A percentile compares a stretch with the other conserved stretches of the same genome.
Evolutionary conservation across 2,329 filamentous ascomycete species (phyloP).

Genomic region (Cadophora luteo-olivacea): DNA sequence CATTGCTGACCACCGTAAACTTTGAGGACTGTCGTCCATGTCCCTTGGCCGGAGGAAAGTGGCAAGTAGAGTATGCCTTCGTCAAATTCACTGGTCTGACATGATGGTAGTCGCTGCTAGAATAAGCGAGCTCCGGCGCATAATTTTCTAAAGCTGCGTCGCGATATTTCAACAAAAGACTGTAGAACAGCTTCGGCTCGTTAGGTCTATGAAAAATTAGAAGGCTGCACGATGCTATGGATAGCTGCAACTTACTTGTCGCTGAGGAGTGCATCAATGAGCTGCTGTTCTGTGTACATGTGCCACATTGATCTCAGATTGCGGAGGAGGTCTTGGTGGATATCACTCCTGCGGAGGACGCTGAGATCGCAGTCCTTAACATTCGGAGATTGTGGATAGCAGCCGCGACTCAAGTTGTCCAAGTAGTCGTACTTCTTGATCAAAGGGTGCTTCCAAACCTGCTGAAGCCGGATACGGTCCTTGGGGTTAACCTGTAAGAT

Average conservation of each 20-base stretch:
- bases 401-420: conserved; percentile 56
- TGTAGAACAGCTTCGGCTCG: conserved; percentile 94
- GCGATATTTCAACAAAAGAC: conserved; percentile 80
- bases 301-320: conserved; percentile 94
- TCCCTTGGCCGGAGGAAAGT: conserved; percentile 59
- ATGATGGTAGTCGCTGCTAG: conserved; percentile 90
- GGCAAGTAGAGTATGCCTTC: conserved; percentile 66
- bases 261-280: conserved; percentile 72
- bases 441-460: conserved; percentile 89
- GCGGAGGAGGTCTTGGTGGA: conserved; percentile 82
- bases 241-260: conserved; percentile 58
- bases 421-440: conserved; percentile 82
- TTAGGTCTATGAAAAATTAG: conserved; percentile 64
- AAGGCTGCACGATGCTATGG: not conserved
- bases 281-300: conserved; percentile 74
- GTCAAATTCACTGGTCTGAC: conserved; percentile 64
- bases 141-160: conserved; percentile 90
- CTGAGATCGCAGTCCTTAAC: conserved; percentile 68
- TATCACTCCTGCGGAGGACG: conserved; percentile 65
- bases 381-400: conserved; percentile 59
- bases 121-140: conserved; percentile 79
- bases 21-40: conserved; percentile 62
- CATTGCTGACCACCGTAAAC: conserved; percentile 70
- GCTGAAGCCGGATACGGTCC: conserved; percentile 76
- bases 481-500: conserved; percentile 83